These are phyloP conservation scores for Mucor piriformis DNA, from an alignment of 371 early-diverging fungal genomes.

Conservation along the genomic window DNA sequence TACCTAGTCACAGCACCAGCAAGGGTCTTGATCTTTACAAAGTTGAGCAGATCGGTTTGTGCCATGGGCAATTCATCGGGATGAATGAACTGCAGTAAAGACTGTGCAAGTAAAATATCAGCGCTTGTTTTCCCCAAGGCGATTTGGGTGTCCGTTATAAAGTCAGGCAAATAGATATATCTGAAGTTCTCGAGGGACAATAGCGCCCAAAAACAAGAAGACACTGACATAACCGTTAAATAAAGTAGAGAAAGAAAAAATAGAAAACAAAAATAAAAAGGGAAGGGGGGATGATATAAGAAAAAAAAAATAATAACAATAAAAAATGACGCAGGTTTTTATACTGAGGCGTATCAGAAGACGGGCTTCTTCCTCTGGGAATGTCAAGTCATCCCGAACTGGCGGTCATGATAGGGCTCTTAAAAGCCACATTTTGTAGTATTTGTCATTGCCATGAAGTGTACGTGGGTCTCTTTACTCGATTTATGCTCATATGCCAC, in stretches of 20 bases:
- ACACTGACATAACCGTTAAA: conserved; percentile 12
- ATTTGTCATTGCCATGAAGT: too few relatives aligned
- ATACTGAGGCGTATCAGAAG: too few relatives aligned
- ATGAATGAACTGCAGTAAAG: conserved; percentile 62
- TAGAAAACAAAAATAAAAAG: conserved; percentile 1
- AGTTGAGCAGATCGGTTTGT: conserved; percentile 51
- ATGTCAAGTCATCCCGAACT: too few relatives aligned
- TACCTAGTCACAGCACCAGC: conserved; percentile 67
- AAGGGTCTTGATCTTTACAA: conserved; percentile 51
- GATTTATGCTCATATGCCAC: too few relatives aligned
- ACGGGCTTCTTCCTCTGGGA: too few relatives aligned
- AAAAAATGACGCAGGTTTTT: too few relatives aligned
- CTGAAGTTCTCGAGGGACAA: conserved; percentile 52
- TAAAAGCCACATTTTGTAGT: too few relatives aligned
- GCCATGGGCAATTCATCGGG: conserved; percentile 61
- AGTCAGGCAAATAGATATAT: conserved; percentile 51
- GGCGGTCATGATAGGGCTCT: too few relatives aligned
- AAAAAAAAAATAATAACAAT: background rate
- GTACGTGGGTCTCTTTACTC: too few relatives aligned
- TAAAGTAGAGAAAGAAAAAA: background rate
- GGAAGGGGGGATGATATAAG: background rate
- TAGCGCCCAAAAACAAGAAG: conserved; percentile 56
- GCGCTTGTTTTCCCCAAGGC: conserved; percentile 31
- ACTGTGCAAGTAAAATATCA: conserved; percentile 45
- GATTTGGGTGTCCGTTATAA: conserved; percentile 23